phyloP scores from a whole-genome alignment of 2,329 filamentous ascomycete species.

The Fusarium goolgardi region DNA sequence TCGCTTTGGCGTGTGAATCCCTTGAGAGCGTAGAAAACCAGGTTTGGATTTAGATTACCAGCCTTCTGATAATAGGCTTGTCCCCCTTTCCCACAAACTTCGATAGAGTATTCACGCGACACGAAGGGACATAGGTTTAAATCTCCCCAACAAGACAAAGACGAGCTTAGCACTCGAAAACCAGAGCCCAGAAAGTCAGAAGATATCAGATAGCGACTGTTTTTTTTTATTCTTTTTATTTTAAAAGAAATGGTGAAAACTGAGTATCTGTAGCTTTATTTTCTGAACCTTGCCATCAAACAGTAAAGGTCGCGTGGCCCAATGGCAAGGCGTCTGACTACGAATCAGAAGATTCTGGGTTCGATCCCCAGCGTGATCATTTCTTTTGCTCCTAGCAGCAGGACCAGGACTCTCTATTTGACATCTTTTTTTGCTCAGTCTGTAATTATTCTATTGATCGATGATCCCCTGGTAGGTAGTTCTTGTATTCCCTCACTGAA shows the following conservation, averaged over 20 bases:
- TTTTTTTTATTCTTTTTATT: no score
- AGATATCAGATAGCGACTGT: rapidly evolving
- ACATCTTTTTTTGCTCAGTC: not conserved
- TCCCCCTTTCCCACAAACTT: rapidly evolving
- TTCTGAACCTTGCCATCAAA: not conserved
- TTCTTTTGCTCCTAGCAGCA: not conserved
- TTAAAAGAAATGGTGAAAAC: rapidly evolving
- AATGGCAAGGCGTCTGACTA: constrained; percentile 52
- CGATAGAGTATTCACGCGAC: no score
- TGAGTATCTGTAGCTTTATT: not conserved
- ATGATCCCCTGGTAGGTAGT: no score
- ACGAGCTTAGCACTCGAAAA: not conserved
- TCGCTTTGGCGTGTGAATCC: no score
- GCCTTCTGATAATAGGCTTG: no score
- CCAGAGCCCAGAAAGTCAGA: not conserved
- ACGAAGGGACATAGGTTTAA: no score
- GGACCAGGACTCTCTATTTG: not conserved
- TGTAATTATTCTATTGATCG: rapidly evolving
- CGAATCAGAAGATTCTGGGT: constrained; percentile 52
- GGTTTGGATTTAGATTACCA: no score
- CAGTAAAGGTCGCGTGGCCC: constrained; percentile 42
- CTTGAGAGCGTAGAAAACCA: no score
- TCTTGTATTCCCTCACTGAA: no score
- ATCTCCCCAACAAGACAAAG: no score
- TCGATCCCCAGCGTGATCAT: constrained; percentile 47